Evolutionary conservation across 2,329 filamentous ascomycete species (phyloP), one percentile per base, ranked within the genome.

Genomic region (Lojkania enalia): DNA sequence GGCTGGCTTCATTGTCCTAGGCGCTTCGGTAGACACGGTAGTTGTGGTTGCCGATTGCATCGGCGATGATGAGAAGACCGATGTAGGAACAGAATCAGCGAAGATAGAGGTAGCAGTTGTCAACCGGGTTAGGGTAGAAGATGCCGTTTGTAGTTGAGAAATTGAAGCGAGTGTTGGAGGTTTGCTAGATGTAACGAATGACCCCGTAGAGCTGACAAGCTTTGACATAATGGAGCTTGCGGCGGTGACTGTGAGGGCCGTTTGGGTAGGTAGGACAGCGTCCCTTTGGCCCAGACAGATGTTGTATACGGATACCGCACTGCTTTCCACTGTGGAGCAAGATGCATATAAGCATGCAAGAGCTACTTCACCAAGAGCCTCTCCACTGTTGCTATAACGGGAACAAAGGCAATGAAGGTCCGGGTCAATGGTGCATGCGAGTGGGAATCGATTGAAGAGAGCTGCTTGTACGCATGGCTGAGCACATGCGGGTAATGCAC

Each of bases 341-440:
- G 59, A 60, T 39, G 64, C 51, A 57, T 65, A 68, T 38, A 71
- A 55, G 51, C 69, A 71, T 33, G 57, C 63, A 7, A 70, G 57
- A 40, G 67, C 67, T 44, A 64, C 63, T 54, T 71, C 69, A 18
- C 67, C 68, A 16, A 71, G 48, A 35, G 64, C 63, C 46, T 69
- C 61, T 36, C 69, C 69, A 32, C 35, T 39, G 44, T 48, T 59
- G 47, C 66, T 69, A 64, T 71, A 71, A 49, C 52, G 61, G 47
- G 67, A 67, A 46, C 69, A 71, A 20, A 71, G 61, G 54, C 69
- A 71, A 20, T 54, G 55, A 39, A 71, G 46, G 39, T 59, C 55
- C 46, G 46, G 48, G 49, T 60, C 54, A 37, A 51, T 53, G 44
- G 65, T 62, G 52, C 69, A 71, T 49, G 64, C 54, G 32, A 63